These are phyloP conservation scores for Leccinum griseonigrum DNA, from an alignment of 1,284 basidiomycete species.

Conservation along the genomic window DNA sequence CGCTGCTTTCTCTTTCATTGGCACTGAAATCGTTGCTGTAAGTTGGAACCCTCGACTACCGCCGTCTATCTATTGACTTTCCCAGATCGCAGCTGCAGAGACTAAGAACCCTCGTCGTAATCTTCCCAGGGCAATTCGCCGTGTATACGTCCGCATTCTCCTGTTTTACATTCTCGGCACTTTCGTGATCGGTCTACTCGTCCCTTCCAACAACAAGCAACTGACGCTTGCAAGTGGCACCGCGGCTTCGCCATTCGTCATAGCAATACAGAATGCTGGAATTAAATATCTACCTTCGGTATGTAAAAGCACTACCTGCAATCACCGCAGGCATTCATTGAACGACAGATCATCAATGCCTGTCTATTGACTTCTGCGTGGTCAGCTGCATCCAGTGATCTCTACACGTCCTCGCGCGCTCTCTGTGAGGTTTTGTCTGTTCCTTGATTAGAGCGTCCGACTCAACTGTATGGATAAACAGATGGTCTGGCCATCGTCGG, in stretches of 20 bases:
- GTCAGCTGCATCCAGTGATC: conserved; percentile 81
- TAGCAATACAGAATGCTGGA: conserved; percentile 60
- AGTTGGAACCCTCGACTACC: conserved; percentile 30
- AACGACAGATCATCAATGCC: conserved; percentile 77
- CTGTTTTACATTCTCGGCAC: conserved; percentile 57
- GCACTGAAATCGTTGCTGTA: conserved; percentile 77
- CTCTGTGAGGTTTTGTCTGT: conserved; percentile 53
- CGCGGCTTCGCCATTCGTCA: conserved; percentile 69
- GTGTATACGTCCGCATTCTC: conserved; percentile 68
- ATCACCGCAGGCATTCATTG: conserved; percentile 25
- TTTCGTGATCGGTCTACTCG: conserved; percentile 62
- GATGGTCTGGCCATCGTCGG: conserved; percentile 76
- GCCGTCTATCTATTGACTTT: conserved; percentile 8
- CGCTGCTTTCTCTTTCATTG: conserved; percentile 73
- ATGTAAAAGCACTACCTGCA: not conserved
- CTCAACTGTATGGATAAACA: conserved; percentile 24
- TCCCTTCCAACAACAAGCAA: conserved; percentile 50
- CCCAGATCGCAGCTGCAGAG: conserved; percentile 65
- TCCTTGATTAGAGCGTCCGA: not conserved
- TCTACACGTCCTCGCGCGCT: conserved; percentile 81
- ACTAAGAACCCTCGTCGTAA: conserved; percentile 52
- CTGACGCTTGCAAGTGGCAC: conserved; percentile 45
- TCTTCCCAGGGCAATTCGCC: conserved; percentile 58
- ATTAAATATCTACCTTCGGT: conserved; percentile 61
- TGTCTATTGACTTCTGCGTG: conserved; percentile 82